Evolutionary conservation across 2,329 filamentous ascomycete species (phyloP).

Genomic region (Penicillium frequentans): DNA sequence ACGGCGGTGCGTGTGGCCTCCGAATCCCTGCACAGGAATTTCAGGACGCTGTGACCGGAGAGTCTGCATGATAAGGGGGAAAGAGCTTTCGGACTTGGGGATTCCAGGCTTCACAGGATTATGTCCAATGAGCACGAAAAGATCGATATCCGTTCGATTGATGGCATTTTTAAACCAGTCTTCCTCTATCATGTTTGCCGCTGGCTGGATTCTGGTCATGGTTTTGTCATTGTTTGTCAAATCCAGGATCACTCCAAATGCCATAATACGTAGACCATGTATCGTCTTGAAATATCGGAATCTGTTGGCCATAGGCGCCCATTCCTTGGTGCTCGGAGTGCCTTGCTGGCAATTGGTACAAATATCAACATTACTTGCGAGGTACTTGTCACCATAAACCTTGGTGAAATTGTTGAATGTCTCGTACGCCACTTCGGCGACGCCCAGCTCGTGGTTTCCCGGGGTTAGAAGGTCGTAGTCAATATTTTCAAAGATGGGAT

Average conservation of each 20-base stretch:
- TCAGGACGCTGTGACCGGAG: conserved; percentile 58
- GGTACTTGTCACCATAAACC: conserved; percentile 56
- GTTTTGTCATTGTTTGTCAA: conserved; percentile 54
- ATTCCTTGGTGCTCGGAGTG: conserved; percentile 33
- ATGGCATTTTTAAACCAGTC: conserved; percentile 62
- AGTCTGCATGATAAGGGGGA: conserved; percentile 55
- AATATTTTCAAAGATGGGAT: conserved; percentile 53
- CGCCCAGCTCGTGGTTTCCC: conserved; percentile 67
- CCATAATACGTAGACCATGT: conserved; percentile 52
- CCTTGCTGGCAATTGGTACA: conserved; percentile 6
- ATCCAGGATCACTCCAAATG: conserved; percentile 53
- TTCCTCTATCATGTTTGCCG: conserved; percentile 49
- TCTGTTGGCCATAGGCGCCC: conserved; percentile 45
- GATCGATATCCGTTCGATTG: conserved; percentile 55
- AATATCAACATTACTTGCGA: conserved; percentile 56
- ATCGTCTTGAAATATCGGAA: conserved; percentile 54
- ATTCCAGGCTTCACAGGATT: conserved; percentile 54
- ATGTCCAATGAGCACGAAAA: conserved; percentile 65
- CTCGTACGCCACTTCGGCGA: conserved; percentile 62
- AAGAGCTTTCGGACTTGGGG: conserved; percentile 40
- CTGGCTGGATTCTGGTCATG: conserved; percentile 10
- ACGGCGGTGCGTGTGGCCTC: conserved; percentile 64
- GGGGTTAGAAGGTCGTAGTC: conserved; percentile 57
- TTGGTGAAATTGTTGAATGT: conserved; percentile 60
- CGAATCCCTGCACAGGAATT: conserved; percentile 65